phyloP scores from a whole-genome alignment of 306 rosid genomes.

The Hippophae gyantsensis region DNA sequence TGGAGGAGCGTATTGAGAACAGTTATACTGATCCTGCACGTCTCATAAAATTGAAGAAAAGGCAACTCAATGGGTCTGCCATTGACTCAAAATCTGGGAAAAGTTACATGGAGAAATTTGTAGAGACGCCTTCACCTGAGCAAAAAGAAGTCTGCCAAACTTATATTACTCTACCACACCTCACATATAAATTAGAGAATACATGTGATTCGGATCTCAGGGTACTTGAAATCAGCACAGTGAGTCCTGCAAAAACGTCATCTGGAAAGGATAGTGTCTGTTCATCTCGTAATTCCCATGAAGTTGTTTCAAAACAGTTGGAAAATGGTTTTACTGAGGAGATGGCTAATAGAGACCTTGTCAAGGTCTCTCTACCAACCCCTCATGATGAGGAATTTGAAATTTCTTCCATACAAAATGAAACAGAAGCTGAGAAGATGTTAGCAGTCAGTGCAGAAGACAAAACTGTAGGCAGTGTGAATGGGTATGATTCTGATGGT shows the following conservation, averaged over 20 bases:
- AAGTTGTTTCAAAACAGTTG: conserved; percentile 28
- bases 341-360: conserved; percentile 24
- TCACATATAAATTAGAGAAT: conserved; percentile 31
- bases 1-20: conserved; percentile 77
- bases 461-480: conserved; percentile 32
- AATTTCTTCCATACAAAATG: no score
- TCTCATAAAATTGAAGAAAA: conserved; percentile 66
- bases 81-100: conserved; percentile 49
- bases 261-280: conserved; percentile 31
- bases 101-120: conserved; percentile 75
- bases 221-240: conserved; percentile 59
- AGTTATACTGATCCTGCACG: conserved; percentile 62
- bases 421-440: conserved; percentile 27
- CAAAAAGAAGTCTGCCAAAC: conserved; percentile 48
- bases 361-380: conserved; percentile 33
- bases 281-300: conserved; percentile 45
- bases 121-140: conserved; percentile 54
- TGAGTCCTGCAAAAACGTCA: conserved; percentile 43
- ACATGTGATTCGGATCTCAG: conserved; percentile 45
- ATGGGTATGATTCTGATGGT: conserved; percentile 59
- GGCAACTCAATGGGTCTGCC: conserved; percentile 52
- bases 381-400: conserved; percentile 30
- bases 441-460: conserved; percentile 35
- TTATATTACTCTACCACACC: conserved; percentile 31
- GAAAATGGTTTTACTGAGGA: conserved; percentile 20